Conservation (phyloP, 106 monocot species). For the Dioscorea dumetorum region DNA sequence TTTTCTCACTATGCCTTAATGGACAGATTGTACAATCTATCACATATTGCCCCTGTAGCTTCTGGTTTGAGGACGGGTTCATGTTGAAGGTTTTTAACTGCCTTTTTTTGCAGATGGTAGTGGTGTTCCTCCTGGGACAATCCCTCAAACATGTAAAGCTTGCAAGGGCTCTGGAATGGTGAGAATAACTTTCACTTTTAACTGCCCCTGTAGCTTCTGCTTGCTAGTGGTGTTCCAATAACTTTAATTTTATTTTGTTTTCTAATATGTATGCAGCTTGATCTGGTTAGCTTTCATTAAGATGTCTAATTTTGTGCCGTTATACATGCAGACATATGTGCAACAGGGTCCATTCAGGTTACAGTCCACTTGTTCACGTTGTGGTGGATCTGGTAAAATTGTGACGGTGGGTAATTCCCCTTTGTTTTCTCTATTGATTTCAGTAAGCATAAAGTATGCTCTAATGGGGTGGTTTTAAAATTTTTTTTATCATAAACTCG, state of each 20-base stretch:
- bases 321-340: slow-evolving; percentile 45
- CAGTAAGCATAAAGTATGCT: too few species aligned
- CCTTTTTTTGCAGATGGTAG: slow-evolving; percentile 49
- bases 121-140: slow-evolving; percentile 92
- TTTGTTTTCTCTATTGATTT: too few species aligned
- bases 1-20: background rate
- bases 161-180: slow-evolving; percentile 93
- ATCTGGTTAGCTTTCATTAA: background rate
- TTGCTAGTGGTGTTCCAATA: too few species aligned
- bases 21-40: too few species aligned
- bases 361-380: slow-evolving; percentile 59
- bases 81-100: too few species aligned
- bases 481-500: too few species aligned
- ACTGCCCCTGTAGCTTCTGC: too few species aligned
- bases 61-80: too few species aligned
- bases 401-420: slow-evolving; percentile 37
- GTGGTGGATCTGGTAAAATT: slow-evolving; percentile 76
- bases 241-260: background rate
- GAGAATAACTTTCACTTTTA: too few species aligned
- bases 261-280: background rate
- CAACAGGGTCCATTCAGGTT: slow-evolving; percentile 79
- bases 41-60: too few species aligned
- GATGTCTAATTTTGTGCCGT: background rate
- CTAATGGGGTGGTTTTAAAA: too few species aligned
- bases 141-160: slow-evolving; percentile 75